phyloP scores from a whole-genome alignment of 2,329 filamentous ascomycete genomes.

The Fusarium bulbicola region DNA sequence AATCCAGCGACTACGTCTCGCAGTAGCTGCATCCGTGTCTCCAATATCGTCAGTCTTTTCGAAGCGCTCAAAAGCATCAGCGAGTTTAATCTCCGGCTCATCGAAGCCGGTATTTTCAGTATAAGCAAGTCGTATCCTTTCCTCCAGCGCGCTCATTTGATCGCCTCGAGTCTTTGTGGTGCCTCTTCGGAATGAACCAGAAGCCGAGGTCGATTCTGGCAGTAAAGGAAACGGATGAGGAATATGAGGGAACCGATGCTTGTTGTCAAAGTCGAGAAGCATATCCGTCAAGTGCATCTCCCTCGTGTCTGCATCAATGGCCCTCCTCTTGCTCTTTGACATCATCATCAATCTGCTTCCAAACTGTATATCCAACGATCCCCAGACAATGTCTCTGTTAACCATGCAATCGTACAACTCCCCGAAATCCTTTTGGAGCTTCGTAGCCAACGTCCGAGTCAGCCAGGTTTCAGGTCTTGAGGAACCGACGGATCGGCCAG shows the following conservation, averaged over 20 bases:
- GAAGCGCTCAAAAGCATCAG: slow-evolving; percentile 64
- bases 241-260: slow-evolving; percentile 70
- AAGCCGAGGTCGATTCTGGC: slow-evolving; percentile 58
- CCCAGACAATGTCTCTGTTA: slow-evolving; percentile 72
- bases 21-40: slow-evolving; percentile 62
- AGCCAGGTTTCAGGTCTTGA: slow-evolving; percentile 66
- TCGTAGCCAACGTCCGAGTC: slow-evolving; percentile 63
- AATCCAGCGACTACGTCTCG: slow-evolving; percentile 68
- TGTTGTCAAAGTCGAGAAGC: slow-evolving; percentile 71
- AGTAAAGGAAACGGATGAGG: slow-evolving; percentile 73
- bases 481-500: slow-evolving; percentile 26
- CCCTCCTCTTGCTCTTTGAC: slow-evolving; percentile 54
- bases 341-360: slow-evolving; percentile 73
- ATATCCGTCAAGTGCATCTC: slow-evolving; percentile 74
- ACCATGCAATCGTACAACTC: slow-evolving; percentile 77
- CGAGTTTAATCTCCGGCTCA: slow-evolving; percentile 62
- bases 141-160: slow-evolving; percentile 49
- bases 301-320: slow-evolving; percentile 58
- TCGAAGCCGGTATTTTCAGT: slow-evolving; percentile 69
- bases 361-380: slow-evolving; percentile 67
- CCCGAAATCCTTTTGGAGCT: slow-evolving; percentile 72
- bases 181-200: slow-evolving; percentile 43
- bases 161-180: slow-evolving; percentile 44
- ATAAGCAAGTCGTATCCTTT: slow-evolving; percentile 65
- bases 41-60: slow-evolving; percentile 63